A percentile compares a stretch with the other conserved stretches of the same genome.
Evolutionary conservation across 352 stramenopile species (phyloP).

Genomic region (Phytopythium ostracodes): DNA sequence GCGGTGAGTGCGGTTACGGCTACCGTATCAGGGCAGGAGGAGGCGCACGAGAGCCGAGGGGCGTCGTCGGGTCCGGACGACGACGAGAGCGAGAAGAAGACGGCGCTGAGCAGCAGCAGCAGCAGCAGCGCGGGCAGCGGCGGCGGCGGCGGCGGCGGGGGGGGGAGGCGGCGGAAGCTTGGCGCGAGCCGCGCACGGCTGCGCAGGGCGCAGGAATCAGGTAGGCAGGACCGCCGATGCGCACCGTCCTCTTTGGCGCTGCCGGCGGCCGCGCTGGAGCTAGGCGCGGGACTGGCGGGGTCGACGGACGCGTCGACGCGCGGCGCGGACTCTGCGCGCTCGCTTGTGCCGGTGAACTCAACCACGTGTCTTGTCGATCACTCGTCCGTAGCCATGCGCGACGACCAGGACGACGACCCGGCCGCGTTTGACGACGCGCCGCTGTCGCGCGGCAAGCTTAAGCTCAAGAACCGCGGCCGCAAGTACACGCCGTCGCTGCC

Average conservation of each 20-base stretch:
- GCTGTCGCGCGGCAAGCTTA: conserved; percentile 7
- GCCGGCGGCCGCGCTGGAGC: conserved; percentile 4
- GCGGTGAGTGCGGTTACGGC: no score
- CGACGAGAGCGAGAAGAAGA: not conserved
- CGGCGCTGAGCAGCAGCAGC: not conserved
- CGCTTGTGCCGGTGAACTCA: conserved; percentile 35
- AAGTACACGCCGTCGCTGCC: conserved; percentile 26
- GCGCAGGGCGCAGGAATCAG: conserved; percentile 3
- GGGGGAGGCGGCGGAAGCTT: not conserved
- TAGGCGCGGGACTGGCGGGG: conserved; percentile 6
- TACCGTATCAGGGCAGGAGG: not conserved
- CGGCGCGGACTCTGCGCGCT: conserved; percentile 2
- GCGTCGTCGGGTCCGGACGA: not conserved
- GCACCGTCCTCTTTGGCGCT: not conserved
- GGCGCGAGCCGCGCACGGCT: not conserved
- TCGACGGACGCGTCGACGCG: not conserved
- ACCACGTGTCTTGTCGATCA: conserved; percentile 55
- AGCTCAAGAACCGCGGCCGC: conserved; percentile 9
- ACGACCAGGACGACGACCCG: conserved; percentile 11
- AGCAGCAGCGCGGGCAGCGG: not conserved
- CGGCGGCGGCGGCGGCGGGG: no score
- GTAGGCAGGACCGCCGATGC: not conserved
- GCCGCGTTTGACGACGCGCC: not conserved
- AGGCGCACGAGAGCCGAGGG: not conserved
- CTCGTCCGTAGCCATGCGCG: conserved; percentile 21